Conservation (phyloP, 1,139 yeast species). For the Scheffersomyces insectosa region DNA sequence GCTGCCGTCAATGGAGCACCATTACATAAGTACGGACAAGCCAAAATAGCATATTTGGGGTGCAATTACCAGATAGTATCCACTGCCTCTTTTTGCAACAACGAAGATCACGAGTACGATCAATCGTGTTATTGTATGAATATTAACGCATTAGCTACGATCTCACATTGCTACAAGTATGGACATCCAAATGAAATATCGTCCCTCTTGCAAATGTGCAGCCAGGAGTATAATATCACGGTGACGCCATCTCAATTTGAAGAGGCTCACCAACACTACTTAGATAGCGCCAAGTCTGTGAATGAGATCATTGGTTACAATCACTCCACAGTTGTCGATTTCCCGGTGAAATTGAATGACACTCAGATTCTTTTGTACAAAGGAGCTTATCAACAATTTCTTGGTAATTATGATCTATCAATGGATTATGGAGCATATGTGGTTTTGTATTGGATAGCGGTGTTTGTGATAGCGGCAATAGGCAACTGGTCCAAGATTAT, state of each 20-base stretch:
- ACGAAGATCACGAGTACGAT: conserved; percentile 5
- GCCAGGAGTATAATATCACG: conserved; percentile 21
- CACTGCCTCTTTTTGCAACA: conserved; percentile 26
- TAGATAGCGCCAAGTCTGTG: conserved; percentile 28
- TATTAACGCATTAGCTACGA: conserved; percentile 39
- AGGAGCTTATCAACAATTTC: conserved; percentile 33
- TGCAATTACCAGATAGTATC: conserved; percentile 30
- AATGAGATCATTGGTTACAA: conserved; percentile 20
- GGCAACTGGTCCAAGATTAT: conserved; percentile 36
- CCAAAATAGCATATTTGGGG: conserved; percentile 31
- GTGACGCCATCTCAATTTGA: conserved; percentile 31
- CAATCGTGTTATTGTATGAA: conserved; percentile 30
- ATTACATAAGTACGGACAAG: conserved; percentile 26
- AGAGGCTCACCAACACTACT: conserved; percentile 40
- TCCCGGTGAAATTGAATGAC: conserved; percentile 30
- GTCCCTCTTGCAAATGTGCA: conserved; percentile 29
- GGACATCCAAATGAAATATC: conserved; percentile 26
- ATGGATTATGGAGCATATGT: conserved; percentile 33
- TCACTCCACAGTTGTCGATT: conserved; percentile 17
- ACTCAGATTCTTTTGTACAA: conserved; percentile 16
- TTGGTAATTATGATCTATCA: conserved; percentile 42
- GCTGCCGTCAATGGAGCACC: conserved; percentile 39
- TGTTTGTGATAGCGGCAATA: conserved; percentile 24
- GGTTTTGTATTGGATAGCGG: conserved; percentile 32
- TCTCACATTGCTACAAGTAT: conserved; percentile 36